Base-by-base conservation (phyloP, 441 rosid genomes). In the Biscutella auriculata region DNA sequence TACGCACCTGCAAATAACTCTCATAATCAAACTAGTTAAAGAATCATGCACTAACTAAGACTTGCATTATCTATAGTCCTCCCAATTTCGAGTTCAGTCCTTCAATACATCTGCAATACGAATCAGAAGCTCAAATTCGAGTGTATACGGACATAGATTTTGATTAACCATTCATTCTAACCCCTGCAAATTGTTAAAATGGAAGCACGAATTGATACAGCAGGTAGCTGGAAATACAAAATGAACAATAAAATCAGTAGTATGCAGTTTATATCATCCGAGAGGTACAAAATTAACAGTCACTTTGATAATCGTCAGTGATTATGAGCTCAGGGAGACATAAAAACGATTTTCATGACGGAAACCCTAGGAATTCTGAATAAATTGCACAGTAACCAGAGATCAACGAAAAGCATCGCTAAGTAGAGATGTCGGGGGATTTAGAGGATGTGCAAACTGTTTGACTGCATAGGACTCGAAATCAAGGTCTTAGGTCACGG, bases 1-100 rank as follows among this genome's bases (percentile, higher is more conserved):
- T 57, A 63, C 15, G 19, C 57, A 73, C 57, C 71, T 71, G 63
- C 44, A 66, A 30, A 52, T 43, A 11, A 51, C 37, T 28, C 41
- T 43, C 49, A 46, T 44, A n/a, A 42, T 26, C 12, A 49, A 49
- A 33, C 39, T 15, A 49, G 59, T 64, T 44, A 52, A 58, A 52
- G 21, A 45, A 58, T 25, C 63, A 58, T 49, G 4, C 57, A 46
- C 16, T 44, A 32, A 14, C 1, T 9, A 10, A 48, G 45, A 50
- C 19, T 65, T 9, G 1, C 32, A 16, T 27, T 15, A 12, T 40
- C 36, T 25, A 41, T n/a, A n/a, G 36, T 21, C n/a, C n/a, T n/a
- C n/a, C n/a, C n/a, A n/a, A n/a, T n/a, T n/a, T n/a, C n/a, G n/a
- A n/a, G n/a, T n/a, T n/a, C n/a, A n/a, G n/a, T n/a, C n/a, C n/a